Conservation (phyloP, 1,284 basidiomycete species). For the Cutaneotrichosporon curvatum region DNA sequence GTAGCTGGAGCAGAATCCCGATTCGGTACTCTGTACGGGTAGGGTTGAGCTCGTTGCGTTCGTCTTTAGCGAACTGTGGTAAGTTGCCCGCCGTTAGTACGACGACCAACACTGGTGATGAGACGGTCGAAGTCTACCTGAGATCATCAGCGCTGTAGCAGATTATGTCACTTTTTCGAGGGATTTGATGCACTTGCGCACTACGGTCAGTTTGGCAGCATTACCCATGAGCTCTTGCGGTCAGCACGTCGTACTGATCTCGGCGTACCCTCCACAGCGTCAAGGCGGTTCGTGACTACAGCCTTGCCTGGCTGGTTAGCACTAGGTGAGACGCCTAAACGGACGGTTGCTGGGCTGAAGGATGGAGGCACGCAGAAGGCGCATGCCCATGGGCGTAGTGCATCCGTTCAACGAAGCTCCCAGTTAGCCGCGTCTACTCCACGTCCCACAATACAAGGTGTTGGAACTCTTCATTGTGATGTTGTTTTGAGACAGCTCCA, state of each 20-base stretch:
- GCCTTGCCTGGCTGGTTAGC: constrained; percentile 48
- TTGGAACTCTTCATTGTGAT: constrained; percentile 57
- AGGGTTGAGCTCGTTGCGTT: constrained; percentile 3
- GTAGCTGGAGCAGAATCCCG: constrained; percentile 22
- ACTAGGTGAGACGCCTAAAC: constrained; percentile 10
- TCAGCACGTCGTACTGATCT: not conserved
- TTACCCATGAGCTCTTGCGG: constrained; percentile 61
- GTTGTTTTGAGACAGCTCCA: constrained; percentile 77
- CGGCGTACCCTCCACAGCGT: constrained; percentile 65
- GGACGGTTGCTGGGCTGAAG: constrained; percentile 72
- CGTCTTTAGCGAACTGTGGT: constrained; percentile 14
- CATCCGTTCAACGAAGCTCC: constrained; percentile 61
- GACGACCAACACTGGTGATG: constrained; percentile 57
- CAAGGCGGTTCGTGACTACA: constrained; percentile 70
- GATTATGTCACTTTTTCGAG: constrained; percentile 51
- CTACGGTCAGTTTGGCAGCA: constrained; percentile 64
- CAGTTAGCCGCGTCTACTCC: not conserved
- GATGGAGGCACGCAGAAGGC: constrained; percentile 70
- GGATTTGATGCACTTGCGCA: constrained; percentile 61
- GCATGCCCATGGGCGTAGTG: constrained; percentile 76
- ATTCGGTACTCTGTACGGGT: constrained; percentile 22
- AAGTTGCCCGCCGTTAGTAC: not conserved
- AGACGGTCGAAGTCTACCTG: constrained; percentile 81
- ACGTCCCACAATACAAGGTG: constrained; percentile 63
- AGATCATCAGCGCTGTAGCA: constrained; percentile 13